Conservation (phyloP, 768 basidiomycete genomes). For the Amanita rubescens region DNA sequence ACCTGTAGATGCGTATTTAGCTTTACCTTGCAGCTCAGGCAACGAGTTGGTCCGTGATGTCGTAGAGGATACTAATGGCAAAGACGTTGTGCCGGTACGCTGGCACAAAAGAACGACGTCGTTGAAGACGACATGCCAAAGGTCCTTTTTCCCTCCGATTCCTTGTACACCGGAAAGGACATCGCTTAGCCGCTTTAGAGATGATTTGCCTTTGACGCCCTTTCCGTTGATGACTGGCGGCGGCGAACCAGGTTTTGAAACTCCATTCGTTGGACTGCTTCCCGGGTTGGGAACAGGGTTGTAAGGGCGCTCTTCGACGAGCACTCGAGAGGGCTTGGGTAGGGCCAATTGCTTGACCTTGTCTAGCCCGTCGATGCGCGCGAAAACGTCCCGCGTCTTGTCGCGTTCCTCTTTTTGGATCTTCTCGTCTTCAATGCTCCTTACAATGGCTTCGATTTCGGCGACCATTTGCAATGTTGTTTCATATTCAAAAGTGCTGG, state of each 20-base stretch:
- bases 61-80: constrained; percentile 65
- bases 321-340: constrained; percentile 82
- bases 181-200: constrained; percentile 85
- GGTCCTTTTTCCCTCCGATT: constrained; percentile 67
- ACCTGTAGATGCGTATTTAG: constrained; percentile 79
- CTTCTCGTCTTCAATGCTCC: constrained; percentile 98
- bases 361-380: constrained; percentile 93
- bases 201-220: constrained; percentile 73
- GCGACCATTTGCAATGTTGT: constrained; percentile 94
- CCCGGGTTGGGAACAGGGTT: constrained; percentile 27
- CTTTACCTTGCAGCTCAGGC: constrained; percentile 77
- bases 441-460: constrained; percentile 92
- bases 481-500: constrained; percentile 96
- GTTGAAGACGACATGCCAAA: constrained; percentile 94
- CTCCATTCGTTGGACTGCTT: constrained; percentile 8
- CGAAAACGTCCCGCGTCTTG: constrained; percentile 90
- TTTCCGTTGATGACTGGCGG: constrained; percentile 42
- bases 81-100: constrained; percentile 79
- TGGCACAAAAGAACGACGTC: constrained; percentile 93
- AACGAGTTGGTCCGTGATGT: constrained; percentile 67
- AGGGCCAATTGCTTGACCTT: constrained; percentile 88
- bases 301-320: constrained; percentile 73
- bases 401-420: constrained; percentile 94
- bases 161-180: constrained; percentile 54
- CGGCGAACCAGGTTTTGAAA: constrained; percentile 32